Base-by-base conservation (phyloP, 2,329 filamentous ascomycete genomes). In the Epichloe typhina region DNA sequence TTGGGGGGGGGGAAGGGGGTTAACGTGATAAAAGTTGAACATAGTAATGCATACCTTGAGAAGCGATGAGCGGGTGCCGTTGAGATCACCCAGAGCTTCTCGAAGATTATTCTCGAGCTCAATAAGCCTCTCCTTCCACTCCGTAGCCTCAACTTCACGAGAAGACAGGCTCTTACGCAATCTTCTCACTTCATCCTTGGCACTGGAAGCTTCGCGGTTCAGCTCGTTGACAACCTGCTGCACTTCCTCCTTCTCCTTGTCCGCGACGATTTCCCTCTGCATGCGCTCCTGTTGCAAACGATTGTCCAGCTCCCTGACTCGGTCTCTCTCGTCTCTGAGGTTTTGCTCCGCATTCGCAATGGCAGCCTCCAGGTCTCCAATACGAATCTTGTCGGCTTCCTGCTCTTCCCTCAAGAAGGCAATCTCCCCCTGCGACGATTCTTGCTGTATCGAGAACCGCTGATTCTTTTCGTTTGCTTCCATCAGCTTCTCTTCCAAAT, bases 301-400 rank as follows among this genome's bases (percentile, higher is more conserved):
- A 55, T 82, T 77, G 60, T 89, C 84, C 31, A 90, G 72, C 58
- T 89, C 86, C 60, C 73, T 75, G 17, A 76, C 74, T 45, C 80
- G 82, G 54, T 96, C 90, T 66, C 84, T 86, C 66, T 95, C 89
- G 48, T 93, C 89, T 51, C 85, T 80, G n/a, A 95, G 71, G 46
- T 73, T 80, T 61, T 88, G 81, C 64, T 94, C 86, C n/a, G 82
- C 78, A 51, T 81, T 84, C 59, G 87, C 86, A 38, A 96, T 71
- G 13, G 84, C 82, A 8, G 88, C 86, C 62, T 97, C 90, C 7
- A 97, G 74, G 61, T 97, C 89, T 38, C 91, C 88, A 60, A 98
- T 97, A 68, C 89, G 90, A 64, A 98, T 95, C 75, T 98, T 98
- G 72, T 98, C 93, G 17, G 80, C 81, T 67, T 98, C 93, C 66